Evolutionary conservation across 169 alveolate species (phyloP).

Genomic region (Plasmodium coatneyi): DNA sequence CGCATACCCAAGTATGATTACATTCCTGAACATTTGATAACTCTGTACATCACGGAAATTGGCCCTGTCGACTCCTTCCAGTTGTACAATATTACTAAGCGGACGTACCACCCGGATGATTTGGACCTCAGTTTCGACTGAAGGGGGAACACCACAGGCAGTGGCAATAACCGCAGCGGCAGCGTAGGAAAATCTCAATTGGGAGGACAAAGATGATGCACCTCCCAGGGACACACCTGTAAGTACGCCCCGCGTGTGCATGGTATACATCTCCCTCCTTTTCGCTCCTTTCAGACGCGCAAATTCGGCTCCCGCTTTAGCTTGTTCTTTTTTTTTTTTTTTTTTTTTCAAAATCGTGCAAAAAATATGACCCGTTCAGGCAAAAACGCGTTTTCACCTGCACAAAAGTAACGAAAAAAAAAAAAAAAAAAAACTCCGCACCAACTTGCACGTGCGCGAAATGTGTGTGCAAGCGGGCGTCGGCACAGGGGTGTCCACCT

Average conservation of each 20-base stretch:
- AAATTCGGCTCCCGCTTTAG: not conserved
- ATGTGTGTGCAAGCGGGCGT: not conserved
- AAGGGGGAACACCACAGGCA: not conserved
- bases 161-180: not conserved
- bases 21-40: conserved; percentile 49
- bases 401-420: not conserved
- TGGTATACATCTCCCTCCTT: not conserved
- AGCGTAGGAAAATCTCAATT: not conserved
- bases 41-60: conserved; percentile 56
- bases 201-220: not conserved
- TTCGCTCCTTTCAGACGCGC: not conserved
- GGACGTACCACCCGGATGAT: conserved; percentile 66
- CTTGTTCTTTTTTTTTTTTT: not conserved
- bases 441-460: not conserved
- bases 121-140: conserved; percentile 63
- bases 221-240: not conserved
- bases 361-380: not conserved
- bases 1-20: conserved; percentile 71
- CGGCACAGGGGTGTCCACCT: not conserved
- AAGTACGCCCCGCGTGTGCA: not conserved
- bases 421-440: not conserved
- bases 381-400: not conserved
- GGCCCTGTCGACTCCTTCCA: conserved; percentile 73
- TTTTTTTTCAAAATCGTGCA: not conserved
- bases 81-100: conserved; percentile 47